These are phyloP conservation scores for Urochloa ruziziensis DNA, from an alignment of 176 grass and related monocot genomes.

Conservation along the genomic window DNA sequence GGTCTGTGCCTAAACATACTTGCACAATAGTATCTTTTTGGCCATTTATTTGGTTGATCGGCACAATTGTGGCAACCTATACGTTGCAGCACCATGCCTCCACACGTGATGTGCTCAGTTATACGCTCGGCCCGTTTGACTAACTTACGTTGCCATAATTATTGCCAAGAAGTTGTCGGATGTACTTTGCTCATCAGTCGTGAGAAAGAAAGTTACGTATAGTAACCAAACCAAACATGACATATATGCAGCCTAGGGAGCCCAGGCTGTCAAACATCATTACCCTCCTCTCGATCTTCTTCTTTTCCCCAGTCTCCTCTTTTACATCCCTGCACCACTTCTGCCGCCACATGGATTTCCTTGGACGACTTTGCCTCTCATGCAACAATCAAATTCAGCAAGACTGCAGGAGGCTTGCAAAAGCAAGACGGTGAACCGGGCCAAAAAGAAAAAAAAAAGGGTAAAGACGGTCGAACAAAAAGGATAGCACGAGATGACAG, in stretches of 20 bases:
- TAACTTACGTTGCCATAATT: too few species aligned
- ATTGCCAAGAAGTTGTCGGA: too few species aligned
- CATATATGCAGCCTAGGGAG: background rate
- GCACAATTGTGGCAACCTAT: too few species aligned
- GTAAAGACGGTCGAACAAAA: background rate
- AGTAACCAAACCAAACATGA: background rate
- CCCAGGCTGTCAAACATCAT: slow-evolving; percentile 30
- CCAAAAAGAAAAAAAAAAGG: slow-evolving; percentile 27
- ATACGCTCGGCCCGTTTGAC: too few species aligned
- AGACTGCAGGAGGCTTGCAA: background rate
- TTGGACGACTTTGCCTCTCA: background rate
- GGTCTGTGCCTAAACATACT: too few species aligned
- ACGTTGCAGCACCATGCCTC: too few species aligned
- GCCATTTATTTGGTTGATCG: too few species aligned
- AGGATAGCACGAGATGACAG: background rate
- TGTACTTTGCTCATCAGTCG: background rate
- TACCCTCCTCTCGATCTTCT: background rate
- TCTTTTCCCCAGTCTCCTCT: background rate
- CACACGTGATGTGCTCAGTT: too few species aligned
- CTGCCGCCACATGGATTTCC: background rate
- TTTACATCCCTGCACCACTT: background rate
- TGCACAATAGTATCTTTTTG: too few species aligned
- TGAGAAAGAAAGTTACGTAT: background rate
- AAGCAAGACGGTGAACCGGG: slow-evolving; percentile 7
- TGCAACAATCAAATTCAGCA: slow-evolving; percentile 25